A percentile compares a stretch with the other conserved stretches of the same genome.
Evolutionary conservation across 306 rosid genomes (phyloP).

Genomic region (Lathyrus oleraceus): DNA sequence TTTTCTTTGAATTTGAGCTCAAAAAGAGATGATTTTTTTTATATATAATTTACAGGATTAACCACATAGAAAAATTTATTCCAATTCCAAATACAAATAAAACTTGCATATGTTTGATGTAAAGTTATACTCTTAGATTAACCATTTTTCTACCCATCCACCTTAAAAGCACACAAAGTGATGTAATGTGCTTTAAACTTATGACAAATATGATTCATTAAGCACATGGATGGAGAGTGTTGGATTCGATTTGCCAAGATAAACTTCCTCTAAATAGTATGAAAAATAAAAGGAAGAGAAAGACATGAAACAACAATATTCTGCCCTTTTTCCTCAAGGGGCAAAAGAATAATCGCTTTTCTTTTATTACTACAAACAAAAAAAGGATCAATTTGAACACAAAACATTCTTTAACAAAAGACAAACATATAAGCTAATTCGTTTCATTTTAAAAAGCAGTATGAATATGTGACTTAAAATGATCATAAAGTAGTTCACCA

Average conservation of each 20-base stretch:
- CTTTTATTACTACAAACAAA: neutral
- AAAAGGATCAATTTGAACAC: neutral
- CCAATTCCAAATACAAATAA: neutral
- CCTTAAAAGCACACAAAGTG: neutral
- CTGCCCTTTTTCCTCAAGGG: neutral
- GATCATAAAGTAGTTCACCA: neutral
- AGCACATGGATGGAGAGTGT: neutral
- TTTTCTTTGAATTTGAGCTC: too few species aligned
- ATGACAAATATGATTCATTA: neutral
- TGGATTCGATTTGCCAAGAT: neutral
- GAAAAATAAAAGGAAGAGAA: neutral
- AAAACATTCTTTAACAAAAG: neutral
- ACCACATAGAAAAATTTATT: too few species aligned
- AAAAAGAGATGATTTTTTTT: too few species aligned
- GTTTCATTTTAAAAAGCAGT: neutral
- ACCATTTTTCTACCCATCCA: neutral
- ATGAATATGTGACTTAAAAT: slow-evolving; percentile 4
- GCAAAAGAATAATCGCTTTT: neutral
- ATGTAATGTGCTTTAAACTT: neutral
- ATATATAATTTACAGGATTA: too few species aligned
- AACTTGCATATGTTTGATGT: neutral
- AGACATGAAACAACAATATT: neutral
- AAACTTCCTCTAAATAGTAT: neutral
- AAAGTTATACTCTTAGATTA: neutral
- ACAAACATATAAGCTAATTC: neutral